Percentiles rank a stretch among this genome's conserved stretches.
These are phyloP conservation scores for Trichoderma sp. DNA, from an alignment of 2,329 filamentous ascomycete genomes.

Conservation along the genomic window DNA sequence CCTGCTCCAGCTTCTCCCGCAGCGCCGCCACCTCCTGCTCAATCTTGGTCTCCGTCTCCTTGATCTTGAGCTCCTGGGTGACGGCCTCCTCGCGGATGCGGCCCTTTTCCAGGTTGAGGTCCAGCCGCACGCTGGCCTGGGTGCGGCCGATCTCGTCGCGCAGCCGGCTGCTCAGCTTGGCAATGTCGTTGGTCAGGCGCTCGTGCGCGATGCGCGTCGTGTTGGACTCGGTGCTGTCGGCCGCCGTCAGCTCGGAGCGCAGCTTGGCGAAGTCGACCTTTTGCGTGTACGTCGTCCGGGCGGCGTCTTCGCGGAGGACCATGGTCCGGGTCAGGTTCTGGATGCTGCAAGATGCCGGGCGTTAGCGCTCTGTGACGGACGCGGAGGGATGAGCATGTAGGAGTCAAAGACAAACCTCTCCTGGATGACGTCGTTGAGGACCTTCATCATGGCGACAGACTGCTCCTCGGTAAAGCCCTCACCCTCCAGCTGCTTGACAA, in stretches of 20 bases:
- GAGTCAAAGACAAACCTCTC: constrained; percentile 63
- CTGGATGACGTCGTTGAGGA: constrained; percentile 94
- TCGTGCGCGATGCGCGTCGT: constrained; percentile 90
- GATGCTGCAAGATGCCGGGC: constrained; percentile 59
- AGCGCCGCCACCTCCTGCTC: constrained; percentile 94
- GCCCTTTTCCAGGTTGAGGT: constrained; percentile 95
- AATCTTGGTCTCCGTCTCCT: constrained; percentile 97
- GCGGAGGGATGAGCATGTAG: background rate
- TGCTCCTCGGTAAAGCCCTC: constrained; percentile 97
- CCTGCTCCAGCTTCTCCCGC: constrained; percentile 88
- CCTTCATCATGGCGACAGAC: constrained; percentile 97
- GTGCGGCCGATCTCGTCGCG: constrained; percentile 93
- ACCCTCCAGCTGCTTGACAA: constrained; percentile 83
- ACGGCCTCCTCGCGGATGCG: constrained; percentile 95
- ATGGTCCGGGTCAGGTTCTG: constrained; percentile 97
- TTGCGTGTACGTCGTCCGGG: constrained; percentile 77
- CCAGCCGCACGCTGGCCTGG: constrained; percentile 87
- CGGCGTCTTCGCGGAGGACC: constrained; percentile 92
- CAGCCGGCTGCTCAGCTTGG: constrained; percentile 85
- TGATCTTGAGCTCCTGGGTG: constrained; percentile 94
- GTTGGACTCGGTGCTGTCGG: constrained; percentile 87
- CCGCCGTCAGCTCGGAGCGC: constrained; percentile 87
- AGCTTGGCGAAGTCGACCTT: constrained; percentile 99
- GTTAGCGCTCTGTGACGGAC: background rate
- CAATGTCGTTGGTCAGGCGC: constrained; percentile 88